Base-by-base conservation (phyloP, 2,329 filamentous ascomycete genomes). In the Fusarium xylarioides region DNA sequence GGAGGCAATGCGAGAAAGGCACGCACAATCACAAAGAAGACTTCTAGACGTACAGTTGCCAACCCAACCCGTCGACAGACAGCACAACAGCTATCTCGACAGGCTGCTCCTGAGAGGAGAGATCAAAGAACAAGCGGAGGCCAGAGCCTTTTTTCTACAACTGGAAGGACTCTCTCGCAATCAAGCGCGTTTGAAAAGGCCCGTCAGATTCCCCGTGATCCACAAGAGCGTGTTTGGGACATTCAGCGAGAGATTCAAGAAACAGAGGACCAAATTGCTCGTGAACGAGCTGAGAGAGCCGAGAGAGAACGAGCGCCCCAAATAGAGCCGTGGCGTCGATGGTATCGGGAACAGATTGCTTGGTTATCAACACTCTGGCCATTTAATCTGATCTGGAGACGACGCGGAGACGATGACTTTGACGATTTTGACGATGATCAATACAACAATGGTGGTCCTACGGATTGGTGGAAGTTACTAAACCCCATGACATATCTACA, bases 401-500 rank as follows among this genome's bases (percentile, higher is more conserved):
- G 47, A n/a, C 37, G 21, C 11, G 55, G 47, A 19, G 60, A 28
- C 5, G 46, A 38, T 19, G 44, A 54, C 7, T 50, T 71, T 23
- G 75, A 75, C 14, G 64, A 76, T 32, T 66, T 61, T 47, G 66
- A 68, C 1, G 67, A 67, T 2, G 55, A 65, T 1, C 63, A 73
- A 6, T 60, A 52, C 14, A 47, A 68, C 21, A 26, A 68, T 19
- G 71, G 63, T 7, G 67, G 50, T 7, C 67, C 64, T 18, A 55
- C 63, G 26, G 63, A 77, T 38, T 79, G 78, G 73, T 74, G 74
- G 69, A 74, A 74, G 23, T 66, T 82, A 6, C 53, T 81, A 8
- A 76, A 81, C 34, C 81, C 81, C 1, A 71, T 76, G 62, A 81
- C 79, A 10, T 82, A 82, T 35, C 11, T 81, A 3, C 61, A 77